These are phyloP conservation scores for Phaeosphaeriaceae sp. DNA, from an alignment of 2,329 filamentous ascomycete species.

Conservation along the genomic window DNA sequence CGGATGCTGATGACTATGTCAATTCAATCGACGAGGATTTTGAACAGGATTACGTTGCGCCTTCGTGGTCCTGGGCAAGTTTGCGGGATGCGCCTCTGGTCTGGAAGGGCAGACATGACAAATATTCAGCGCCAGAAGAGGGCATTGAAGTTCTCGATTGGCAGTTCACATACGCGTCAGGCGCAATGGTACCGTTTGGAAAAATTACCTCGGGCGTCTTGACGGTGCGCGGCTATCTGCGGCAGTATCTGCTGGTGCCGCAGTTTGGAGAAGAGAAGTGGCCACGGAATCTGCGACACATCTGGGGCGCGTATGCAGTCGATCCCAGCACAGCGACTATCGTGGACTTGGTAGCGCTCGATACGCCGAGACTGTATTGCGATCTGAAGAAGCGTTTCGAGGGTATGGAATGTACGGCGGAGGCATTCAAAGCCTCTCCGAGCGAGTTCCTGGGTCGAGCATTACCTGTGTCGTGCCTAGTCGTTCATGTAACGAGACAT, in stretches of 20 bases:
- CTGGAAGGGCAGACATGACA: neutral
- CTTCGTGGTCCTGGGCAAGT: neutral
- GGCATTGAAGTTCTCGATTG: neutral
- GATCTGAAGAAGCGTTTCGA: neutral
- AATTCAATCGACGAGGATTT: neutral
- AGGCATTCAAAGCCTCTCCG: neutral
- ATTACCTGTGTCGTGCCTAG: neutral
- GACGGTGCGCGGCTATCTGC: neutral
- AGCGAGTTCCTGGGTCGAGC: neutral
- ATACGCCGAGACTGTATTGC: neutral
- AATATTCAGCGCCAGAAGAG: neutral
- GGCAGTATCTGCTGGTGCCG: neutral
- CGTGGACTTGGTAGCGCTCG: neutral
- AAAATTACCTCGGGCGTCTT: neutral
- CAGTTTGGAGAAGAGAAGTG: neutral
- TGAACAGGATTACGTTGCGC: neutral
- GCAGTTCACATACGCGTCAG: neutral
- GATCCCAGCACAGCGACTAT: neutral
- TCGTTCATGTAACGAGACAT: neutral
- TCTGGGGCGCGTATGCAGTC: neutral
- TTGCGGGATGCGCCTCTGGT: neutral
- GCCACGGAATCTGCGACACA: neutral
- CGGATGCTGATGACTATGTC: neutral
- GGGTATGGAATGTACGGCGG: neutral
- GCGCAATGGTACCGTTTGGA: neutral